Evolutionary conservation across 202 grass and related monocot genomes (phyloP), one percentile per base, ranked within the genome.

Genomic region (Dendrocalamus latiflorus): DNA sequence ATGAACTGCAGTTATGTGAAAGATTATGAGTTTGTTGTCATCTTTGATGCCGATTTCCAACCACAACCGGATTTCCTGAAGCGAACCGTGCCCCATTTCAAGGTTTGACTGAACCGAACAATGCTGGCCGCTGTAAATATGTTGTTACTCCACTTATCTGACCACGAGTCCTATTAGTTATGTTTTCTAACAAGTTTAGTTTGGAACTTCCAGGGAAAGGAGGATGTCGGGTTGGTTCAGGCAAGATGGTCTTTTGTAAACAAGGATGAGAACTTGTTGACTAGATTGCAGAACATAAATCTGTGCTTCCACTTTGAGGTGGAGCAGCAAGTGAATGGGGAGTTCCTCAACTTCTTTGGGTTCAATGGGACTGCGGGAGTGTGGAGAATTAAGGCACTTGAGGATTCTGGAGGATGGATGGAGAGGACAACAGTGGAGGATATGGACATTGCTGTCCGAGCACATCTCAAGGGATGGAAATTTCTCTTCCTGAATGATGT

Each of bases 401-500:
- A 96, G 83, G 93, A 96, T 70, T 89, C 93, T n/a, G 93, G 93
- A 9, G 93, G 93, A 9, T 96, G 93, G 93, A 86, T 96, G 81
- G 93, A 96, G 81, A 87, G 93, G 70, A 96, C 93, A 57, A 96
- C 93, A 0, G 93, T 96, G 57, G 93, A 96, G 65, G 93, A 96
- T 65, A 96, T 96, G 93, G 93, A 96, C 74, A 96, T 96, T 30
- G 93, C 93, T 67, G 93, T 96, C 54, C 88, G 93, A 28, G 93
- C 93, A 39, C 93, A 96, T 79, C 88, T 96, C 70, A 96, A 87
- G 34, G 93, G 93, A 45, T 96, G 93, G 93, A 96, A 96, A 65
- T 96, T 96, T 56, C 83, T 96, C 76, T 96, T 83, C 83, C 84
- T 96, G 28, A 96, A 96, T 54, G 93, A 96, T 86, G 93, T 96